Percentiles rank a stretch among this genome's conserved stretches.
Conservation (phyloP, 179 eudicot species). For the Spergularia azorica region DNA sequence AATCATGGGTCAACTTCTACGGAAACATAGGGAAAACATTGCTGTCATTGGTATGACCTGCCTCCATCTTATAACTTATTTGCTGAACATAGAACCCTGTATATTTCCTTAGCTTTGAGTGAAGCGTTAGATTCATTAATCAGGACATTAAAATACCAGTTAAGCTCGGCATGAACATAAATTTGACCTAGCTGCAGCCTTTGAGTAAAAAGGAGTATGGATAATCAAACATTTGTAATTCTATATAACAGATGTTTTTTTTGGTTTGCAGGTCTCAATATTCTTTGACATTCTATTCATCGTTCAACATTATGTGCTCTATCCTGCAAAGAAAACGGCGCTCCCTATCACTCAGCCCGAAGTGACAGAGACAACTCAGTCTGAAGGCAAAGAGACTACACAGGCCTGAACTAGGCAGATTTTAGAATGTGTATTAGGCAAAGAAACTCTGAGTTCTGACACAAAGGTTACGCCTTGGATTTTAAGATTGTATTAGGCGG, state of each 20-base stretch:
- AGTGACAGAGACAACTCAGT: constrained; percentile 1
- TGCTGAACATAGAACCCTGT: too few species aligned
- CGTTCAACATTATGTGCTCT: constrained; percentile 78
- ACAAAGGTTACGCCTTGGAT: too few species aligned
- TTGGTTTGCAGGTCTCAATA: constrained; percentile 59
- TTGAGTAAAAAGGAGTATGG: neutral
- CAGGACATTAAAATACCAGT: too few species aligned
- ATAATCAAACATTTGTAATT: neutral
- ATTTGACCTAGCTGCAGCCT: too few species aligned
- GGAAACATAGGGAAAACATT: constrained; percentile 87
- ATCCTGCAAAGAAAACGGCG: constrained; percentile 46
- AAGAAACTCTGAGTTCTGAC: neutral
- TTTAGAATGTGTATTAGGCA: too few species aligned
- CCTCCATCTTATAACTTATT: neutral
- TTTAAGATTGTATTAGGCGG: too few species aligned
- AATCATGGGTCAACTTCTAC: constrained; percentile 81
- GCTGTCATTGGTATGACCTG: constrained; percentile 66
- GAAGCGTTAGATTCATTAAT: too few species aligned
- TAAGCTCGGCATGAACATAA: too few species aligned
- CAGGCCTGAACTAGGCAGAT: neutral
- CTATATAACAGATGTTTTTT: neutral
- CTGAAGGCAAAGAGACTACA: neutral
- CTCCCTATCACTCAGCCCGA: constrained; percentile 19
- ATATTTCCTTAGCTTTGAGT: too few species aligned
- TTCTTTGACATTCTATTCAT: constrained; percentile 80